Percentiles rank a stretch among this genome's conserved stretches.
Conservation (phyloP, 495 filamentous ascomycete genomes). For the Talaromyces borbonicus region DNA sequence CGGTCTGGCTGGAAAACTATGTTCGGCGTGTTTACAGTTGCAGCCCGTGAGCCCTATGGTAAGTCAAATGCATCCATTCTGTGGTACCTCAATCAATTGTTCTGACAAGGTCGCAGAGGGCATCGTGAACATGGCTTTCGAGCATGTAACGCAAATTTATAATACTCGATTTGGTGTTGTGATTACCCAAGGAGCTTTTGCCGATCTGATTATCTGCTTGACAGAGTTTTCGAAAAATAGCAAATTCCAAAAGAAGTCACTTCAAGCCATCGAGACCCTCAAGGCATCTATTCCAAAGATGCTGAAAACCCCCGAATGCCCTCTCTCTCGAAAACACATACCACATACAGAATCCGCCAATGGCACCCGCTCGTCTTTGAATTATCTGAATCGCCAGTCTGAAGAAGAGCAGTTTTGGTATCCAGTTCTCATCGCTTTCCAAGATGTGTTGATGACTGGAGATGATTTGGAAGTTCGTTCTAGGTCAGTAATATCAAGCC, state of each 20-base stretch:
- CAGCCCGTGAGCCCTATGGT: slow-evolving; percentile 82
- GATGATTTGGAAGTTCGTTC: slow-evolving; percentile 97
- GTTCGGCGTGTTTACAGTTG: slow-evolving; percentile 97
- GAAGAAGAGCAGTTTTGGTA: slow-evolving; percentile 98
- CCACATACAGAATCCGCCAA: slow-evolving; percentile 30
- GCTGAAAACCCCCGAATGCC: slow-evolving; percentile 93
- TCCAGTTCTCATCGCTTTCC: slow-evolving; percentile 93
- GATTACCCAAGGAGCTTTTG: slow-evolving; percentile 92
- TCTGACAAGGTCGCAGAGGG: slow-evolving; percentile 49
- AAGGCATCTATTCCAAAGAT: slow-evolving; percentile 87
- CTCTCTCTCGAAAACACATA: slow-evolving; percentile 54
- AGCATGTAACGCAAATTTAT: slow-evolving; percentile 96
- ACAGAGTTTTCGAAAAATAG: slow-evolving; percentile 98
- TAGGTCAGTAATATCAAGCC: slow-evolving; percentile 26
- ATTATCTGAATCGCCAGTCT: slow-evolving; percentile 47
- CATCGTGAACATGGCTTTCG: slow-evolving; percentile 92
- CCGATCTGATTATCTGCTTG: slow-evolving; percentile 89
- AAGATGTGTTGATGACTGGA: slow-evolving; percentile 98
- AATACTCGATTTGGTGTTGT: slow-evolving; percentile 94
- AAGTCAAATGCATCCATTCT: slow-evolving; percentile 13
- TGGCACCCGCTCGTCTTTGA: slow-evolving; percentile 36
- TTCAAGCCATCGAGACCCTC: slow-evolving; percentile 91
- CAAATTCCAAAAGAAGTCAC: slow-evolving; percentile 92
- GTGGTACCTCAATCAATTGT: neutral
- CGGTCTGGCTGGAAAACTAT: slow-evolving; percentile 97